Evolutionary conservation across 192 early-diverging fungal genomes (phyloP).

Genomic region (Coemansia sp.): DNA sequence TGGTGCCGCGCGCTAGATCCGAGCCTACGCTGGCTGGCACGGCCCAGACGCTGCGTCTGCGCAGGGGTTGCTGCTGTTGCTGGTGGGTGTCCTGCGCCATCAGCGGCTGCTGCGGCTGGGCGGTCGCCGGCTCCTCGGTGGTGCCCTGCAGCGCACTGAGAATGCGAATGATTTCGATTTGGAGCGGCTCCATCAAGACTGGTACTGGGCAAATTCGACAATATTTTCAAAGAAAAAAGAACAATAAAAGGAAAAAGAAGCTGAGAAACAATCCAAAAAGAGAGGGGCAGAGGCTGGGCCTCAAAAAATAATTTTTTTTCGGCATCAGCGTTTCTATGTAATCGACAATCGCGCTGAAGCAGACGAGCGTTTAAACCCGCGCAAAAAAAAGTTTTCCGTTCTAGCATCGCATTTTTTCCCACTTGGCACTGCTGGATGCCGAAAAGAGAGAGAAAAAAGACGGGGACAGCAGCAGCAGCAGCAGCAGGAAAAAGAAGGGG

Average conservation of each 20-base stretch:
- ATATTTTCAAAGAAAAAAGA: too few relatives aligned
- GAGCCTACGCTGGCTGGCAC: constrained; percentile 39
- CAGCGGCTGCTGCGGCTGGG: neutral
- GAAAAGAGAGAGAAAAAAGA: too few relatives aligned
- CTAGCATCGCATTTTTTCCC: too few relatives aligned
- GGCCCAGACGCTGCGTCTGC: constrained; percentile 16
- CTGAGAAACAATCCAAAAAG: neutral
- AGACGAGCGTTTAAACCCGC: neutral
- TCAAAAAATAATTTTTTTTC: neutral
- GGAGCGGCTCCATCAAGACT: neutral
- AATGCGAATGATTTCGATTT: constrained; percentile 1
- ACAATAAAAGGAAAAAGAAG: neutral
- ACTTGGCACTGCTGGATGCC: too few relatives aligned
- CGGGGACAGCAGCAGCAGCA: too few relatives aligned
- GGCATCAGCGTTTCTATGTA: too few relatives aligned
- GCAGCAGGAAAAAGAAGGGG: too few relatives aligned
- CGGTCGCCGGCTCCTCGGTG: neutral
- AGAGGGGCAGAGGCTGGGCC: constrained; percentile 1
- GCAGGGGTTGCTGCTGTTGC: constrained; percentile 3
- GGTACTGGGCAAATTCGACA: too few relatives aligned
- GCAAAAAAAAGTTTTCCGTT: too few relatives aligned
- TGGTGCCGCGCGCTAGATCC: constrained; percentile 23
- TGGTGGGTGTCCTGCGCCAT: neutral
- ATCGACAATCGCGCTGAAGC: neutral
- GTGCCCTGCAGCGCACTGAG: constrained; percentile 8